Evolutionary conservation across 2,329 filamentous ascomycete species (phyloP).

Genomic region (Pseudogymnoascus verrucosus): DNA sequence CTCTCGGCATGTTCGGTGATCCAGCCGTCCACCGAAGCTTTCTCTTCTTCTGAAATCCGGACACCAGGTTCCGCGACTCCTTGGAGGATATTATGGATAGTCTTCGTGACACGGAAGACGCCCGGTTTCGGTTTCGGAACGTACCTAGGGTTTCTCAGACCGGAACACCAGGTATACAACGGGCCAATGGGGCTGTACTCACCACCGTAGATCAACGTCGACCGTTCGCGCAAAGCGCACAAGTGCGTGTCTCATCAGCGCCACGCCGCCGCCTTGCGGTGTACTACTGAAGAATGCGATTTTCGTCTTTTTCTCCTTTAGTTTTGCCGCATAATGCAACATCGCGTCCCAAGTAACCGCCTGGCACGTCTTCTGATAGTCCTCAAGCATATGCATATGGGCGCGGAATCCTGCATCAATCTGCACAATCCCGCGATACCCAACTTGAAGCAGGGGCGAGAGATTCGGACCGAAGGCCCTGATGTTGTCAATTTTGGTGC

Average conservation of each 20-base stretch:
- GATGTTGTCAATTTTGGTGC: not conserved
- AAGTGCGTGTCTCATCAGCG: slow-evolving; percentile 59
- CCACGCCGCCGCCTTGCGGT: slow-evolving; percentile 57
- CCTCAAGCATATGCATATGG: slow-evolving; percentile 39
- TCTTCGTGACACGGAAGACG: slow-evolving; percentile 78
- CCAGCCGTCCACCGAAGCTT: slow-evolving; percentile 60
- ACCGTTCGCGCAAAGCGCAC: slow-evolving; percentile 61
- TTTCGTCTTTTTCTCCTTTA: slow-evolving; percentile 46
- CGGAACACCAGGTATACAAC: not conserved
- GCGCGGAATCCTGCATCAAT: slow-evolving; percentile 47
- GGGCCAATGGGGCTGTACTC: slow-evolving; percentile 28
- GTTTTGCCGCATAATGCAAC: slow-evolving; percentile 43
- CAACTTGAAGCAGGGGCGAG: slow-evolving; percentile 58
- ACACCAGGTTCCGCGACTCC: slow-evolving; percentile 61
- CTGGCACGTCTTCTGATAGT: slow-evolving; percentile 45
- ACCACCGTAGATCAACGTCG: slow-evolving; percentile 67
- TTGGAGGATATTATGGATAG: slow-evolving; percentile 82
- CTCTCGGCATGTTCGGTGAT: slow-evolving; percentile 63
- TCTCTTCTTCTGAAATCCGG: slow-evolving; percentile 55
- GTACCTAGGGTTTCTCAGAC: slow-evolving; percentile 15
- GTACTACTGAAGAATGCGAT: slow-evolving; percentile 59
- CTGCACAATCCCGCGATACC: slow-evolving; percentile 47
- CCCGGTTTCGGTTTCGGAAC: slow-evolving; percentile 73
- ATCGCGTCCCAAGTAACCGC: slow-evolving; percentile 48
- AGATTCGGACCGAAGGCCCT: slow-evolving; percentile 67